phyloP scores from a whole-genome alignment of 495 filamentous ascomycete genomes.

The Bryoglossum gracile region DNA sequence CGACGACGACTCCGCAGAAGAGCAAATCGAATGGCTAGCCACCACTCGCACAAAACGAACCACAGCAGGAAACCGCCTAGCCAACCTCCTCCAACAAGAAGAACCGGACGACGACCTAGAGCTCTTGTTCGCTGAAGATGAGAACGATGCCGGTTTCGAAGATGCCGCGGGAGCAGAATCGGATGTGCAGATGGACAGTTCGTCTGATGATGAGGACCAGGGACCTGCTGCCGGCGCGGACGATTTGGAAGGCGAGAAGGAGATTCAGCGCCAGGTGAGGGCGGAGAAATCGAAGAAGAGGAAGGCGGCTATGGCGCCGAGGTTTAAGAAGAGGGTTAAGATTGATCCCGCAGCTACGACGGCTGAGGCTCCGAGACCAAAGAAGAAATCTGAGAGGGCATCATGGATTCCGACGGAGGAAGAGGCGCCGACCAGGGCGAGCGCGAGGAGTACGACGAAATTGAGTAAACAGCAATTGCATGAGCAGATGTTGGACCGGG shows the following conservation, averaged over 20 bases:
- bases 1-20: slow-evolving; percentile 16
- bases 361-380: slow-evolving; percentile 43
- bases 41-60: slow-evolving; percentile 71
- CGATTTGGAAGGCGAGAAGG: slow-evolving; percentile 60
- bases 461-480: slow-evolving; percentile 78
- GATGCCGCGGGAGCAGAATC: slow-evolving; percentile 55
- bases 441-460: slow-evolving; percentile 74
- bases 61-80: slow-evolving; percentile 81
- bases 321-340: slow-evolving; percentile 48
- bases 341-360: slow-evolving; percentile 35
- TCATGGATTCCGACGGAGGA: slow-evolving; percentile 80
- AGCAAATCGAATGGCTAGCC: slow-evolving; percentile 63
- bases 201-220: slow-evolving; percentile 71
- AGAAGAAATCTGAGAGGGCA: slow-evolving; percentile 87
- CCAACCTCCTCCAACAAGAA: slow-evolving; percentile 54
- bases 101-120: slow-evolving; percentile 70
- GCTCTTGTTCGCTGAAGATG: slow-evolving; percentile 76
- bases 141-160: slow-evolving; percentile 77
- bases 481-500: slow-evolving; percentile 73
- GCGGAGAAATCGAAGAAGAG: slow-evolving; percentile 59
- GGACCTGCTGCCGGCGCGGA: slow-evolving; percentile 60
- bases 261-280: slow-evolving; percentile 52
- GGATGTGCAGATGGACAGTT: slow-evolving; percentile 76
- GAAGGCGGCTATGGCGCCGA: slow-evolving; percentile 57
- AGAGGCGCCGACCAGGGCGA: slow-evolving; percentile 75